A percentile compares a stretch with the other conserved stretches of the same genome.
Evolutionary conservation across 169 alveolate species (phyloP).

Genomic region (Plasmodium gaboni): DNA sequence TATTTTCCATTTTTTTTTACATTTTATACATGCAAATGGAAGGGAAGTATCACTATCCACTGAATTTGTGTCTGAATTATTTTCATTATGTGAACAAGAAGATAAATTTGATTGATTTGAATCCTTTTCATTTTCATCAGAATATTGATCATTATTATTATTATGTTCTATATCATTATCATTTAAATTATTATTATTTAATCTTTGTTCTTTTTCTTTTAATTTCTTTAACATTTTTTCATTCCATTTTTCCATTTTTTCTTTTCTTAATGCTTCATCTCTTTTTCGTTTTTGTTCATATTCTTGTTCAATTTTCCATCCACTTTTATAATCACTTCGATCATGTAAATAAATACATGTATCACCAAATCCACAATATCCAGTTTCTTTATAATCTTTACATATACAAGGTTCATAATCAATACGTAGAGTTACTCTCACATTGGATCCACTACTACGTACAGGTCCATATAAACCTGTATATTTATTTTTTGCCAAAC

Average conservation of each 20-base stretch:
- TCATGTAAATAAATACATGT: conserved; percentile 98
- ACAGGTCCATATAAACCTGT: conserved; percentile 93
- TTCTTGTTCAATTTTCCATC: conserved; percentile 95
- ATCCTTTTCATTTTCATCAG: conserved; percentile 58
- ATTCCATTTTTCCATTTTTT: conserved; percentile 82
- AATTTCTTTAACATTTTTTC: conserved; percentile 78
- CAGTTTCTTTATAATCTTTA: conserved; percentile 98
- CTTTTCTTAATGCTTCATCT: conserved; percentile 85
- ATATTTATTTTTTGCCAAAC: conserved; percentile 86
- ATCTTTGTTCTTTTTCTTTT: conserved; percentile 77
- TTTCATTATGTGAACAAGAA: conserved; percentile 61
- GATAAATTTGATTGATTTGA: conserved; percentile 17
- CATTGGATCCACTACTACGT: conserved; percentile 89
- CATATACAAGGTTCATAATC: conserved; percentile 98
- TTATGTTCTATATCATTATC: conserved; percentile 66
- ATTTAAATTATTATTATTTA: conserved; percentile 40
- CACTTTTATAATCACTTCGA: conserved; percentile 96
- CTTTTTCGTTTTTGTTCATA: conserved; percentile 91
- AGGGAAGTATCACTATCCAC: conserved; percentile 76
- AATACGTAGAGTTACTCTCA: conserved; percentile 92
- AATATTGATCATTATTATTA: conserved; percentile 15
- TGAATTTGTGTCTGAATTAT: conserved; percentile 28
- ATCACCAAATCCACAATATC: conserved; percentile 98
- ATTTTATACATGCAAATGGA: conserved; percentile 88
- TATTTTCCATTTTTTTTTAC: conserved; percentile 88